These are phyloP conservation scores for Mortierella claussenii DNA, from an alignment of 192 early-diverging fungal species.

Conservation along the genomic window DNA sequence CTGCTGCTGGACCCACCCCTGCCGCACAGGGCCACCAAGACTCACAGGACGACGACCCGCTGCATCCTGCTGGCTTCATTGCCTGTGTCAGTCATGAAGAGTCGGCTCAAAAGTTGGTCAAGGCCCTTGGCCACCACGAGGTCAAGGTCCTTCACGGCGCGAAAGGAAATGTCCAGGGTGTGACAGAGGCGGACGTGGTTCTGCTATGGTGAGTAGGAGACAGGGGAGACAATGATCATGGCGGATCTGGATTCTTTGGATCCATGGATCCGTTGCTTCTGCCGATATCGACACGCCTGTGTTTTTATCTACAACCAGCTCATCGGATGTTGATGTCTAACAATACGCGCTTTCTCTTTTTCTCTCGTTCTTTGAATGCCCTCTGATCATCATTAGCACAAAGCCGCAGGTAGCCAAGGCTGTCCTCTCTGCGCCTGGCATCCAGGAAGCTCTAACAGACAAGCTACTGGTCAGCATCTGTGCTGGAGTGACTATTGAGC, in stretches of 20 bases:
- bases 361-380: too few relatives aligned
- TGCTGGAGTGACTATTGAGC: slow-evolving; percentile 61
- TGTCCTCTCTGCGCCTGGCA: slow-evolving; percentile 56
- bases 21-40: slow-evolving; percentile 24
- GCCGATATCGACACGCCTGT: too few relatives aligned
- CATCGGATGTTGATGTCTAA: too few relatives aligned
- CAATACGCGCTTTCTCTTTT: neutral
- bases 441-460: slow-evolving; percentile 51
- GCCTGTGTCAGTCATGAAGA: slow-evolving; percentile 58
- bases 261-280: too few relatives aligned
- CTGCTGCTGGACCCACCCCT: too few relatives aligned
- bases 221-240: too few relatives aligned
- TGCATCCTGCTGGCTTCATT: slow-evolving; percentile 55
- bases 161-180: slow-evolving; percentile 56
- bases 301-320: too few relatives aligned
- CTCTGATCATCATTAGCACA: too few relatives aligned
- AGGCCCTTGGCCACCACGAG: slow-evolving; percentile 34
- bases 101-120: slow-evolving; percentile 41
- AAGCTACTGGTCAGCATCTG: slow-evolving; percentile 64
- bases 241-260: too few relatives aligned
- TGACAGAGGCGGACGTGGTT: slow-evolving; percentile 50
- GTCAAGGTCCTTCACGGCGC: slow-evolving; percentile 41
- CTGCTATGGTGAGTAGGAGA: slow-evolving; percentile 61
- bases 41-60: slow-evolving; percentile 7
- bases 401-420: slow-evolving; percentile 64